A percentile compares a stretch with the other conserved stretches of the same genome.
Conservation (phyloP, 768 basidiomycete genomes). For the Pleurotus citrinopileatus region DNA sequence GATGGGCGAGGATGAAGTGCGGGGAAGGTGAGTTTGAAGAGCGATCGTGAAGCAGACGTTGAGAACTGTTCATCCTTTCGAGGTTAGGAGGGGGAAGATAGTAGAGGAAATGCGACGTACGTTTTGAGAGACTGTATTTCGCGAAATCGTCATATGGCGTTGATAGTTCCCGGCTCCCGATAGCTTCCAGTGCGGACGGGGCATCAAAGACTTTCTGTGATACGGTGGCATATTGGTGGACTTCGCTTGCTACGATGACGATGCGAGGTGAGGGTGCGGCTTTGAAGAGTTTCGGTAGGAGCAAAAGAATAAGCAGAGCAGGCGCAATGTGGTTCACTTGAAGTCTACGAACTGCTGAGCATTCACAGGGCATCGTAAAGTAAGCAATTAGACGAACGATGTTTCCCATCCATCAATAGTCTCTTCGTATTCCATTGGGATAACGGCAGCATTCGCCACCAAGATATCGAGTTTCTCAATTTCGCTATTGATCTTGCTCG, state of each 20-base stretch:
- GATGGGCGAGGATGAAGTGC: conserved; percentile 20
- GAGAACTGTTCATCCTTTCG: conserved; percentile 26
- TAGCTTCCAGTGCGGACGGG: neutral
- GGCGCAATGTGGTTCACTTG: conserved; percentile 47
- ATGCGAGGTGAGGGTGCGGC: conserved; percentile 28
- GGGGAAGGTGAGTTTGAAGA: conserved; percentile 26
- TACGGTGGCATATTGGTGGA: conserved; percentile 30
- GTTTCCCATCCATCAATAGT: conserved; percentile 47
- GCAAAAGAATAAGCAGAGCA: conserved; percentile 35
- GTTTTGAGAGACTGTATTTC: conserved; percentile 33
- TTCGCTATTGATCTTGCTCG: conserved; percentile 27
- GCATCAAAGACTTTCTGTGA: conserved; percentile 14
- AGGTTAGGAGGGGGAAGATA: neutral
- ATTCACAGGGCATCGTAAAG: neutral
- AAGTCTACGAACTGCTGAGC: conserved; percentile 31
- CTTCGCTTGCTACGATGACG: conserved; percentile 41
- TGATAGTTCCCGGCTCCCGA: neutral
- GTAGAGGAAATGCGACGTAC: conserved; percentile 21
- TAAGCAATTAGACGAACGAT: conserved; percentile 23
- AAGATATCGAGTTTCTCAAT: conserved; percentile 39
- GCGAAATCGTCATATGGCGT: neutral
- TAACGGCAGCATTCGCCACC: conserved; percentile 40
- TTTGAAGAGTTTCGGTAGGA: conserved; percentile 38
- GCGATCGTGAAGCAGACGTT: conserved; percentile 37
- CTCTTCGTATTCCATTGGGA: conserved; percentile 10